Base-by-base conservation (phyloP, 768 basidiomycete species). In the Suillus subaureus region DNA sequence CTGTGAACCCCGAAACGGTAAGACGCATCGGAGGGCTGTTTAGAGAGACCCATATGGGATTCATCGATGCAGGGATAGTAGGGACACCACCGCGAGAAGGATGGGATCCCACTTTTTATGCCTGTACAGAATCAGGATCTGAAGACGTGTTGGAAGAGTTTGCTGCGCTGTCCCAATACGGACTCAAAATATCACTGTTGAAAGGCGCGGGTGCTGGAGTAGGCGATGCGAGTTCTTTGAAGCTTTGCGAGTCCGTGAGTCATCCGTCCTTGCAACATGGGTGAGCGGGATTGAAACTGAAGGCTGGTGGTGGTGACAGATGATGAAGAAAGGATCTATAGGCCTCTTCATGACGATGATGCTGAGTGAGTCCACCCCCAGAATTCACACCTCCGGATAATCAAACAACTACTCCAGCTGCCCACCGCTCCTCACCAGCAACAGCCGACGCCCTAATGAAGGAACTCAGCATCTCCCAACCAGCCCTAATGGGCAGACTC, bases 201-300 rank as follows among this genome's bases (percentile, higher is more conserved):
- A 76, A 70, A 47, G 84, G 82, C 7, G 80, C 82, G 47, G 83
- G 81, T n/a, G 77, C 79, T 2, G 81, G 82, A 2, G 75, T 86
- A 28, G 84, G 85, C 1, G 84, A 84, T 68, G 85, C 85, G 3
- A 86, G 85, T 69, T 83, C 85, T 5, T 69, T 86, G 66, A 87
- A 87, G 74, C 85, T 86, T 84, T 83, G 84, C 26, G 87, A 87
- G 72, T 84, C 83, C 43, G 85, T 85, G 56, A 65, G 81, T 78
- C 8, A 60, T 33, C 21, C 60, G 1, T 9, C 11, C 8, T 51
- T n/a, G 49, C 6, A 28, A 54, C 7, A 12, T n/a, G n/a, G 23
- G 3, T 9, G 31, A 1, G 43, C 33, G 5, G 43, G 23, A 6
- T 23, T 43, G 43, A 37, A 40, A 15, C 35, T 18, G 15, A 13